Conservation (phyloP, 2,329 filamentous ascomycete species). For the Ascosphaera pollenicola region DNA sequence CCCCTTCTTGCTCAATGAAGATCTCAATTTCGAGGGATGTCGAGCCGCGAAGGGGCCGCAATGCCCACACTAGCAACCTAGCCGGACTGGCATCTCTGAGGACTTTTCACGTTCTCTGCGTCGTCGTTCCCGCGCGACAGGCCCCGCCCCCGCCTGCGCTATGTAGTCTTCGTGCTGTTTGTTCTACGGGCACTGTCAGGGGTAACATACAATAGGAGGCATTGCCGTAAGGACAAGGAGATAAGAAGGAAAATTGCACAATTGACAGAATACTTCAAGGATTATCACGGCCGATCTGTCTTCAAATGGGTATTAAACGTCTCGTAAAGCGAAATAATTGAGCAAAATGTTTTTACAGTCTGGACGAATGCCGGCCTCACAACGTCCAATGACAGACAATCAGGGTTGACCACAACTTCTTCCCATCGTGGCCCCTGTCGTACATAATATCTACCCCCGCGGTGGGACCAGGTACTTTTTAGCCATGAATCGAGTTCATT, state of each 20-base stretch:
- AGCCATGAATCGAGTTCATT: conserved; percentile 24
- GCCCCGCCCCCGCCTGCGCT: too few relatives aligned
- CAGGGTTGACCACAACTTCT: conserved; percentile 20
- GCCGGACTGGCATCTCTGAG: too few relatives aligned
- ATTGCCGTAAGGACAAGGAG: neutral
- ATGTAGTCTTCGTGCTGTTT: too few relatives aligned
- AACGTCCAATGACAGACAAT: conserved; percentile 7
- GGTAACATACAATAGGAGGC: too few relatives aligned
- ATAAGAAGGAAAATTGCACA: neutral
- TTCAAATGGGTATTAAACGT: neutral
- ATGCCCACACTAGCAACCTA: too few relatives aligned
- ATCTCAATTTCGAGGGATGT: too few relatives aligned
- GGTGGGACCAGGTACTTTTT: conserved; percentile 23
- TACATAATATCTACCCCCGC: conserved; percentile 25
- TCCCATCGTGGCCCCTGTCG: conserved; percentile 21
- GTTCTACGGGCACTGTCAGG: too few relatives aligned
- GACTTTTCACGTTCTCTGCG: too few relatives aligned
- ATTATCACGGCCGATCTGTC: neutral
- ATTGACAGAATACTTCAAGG: too few relatives aligned
- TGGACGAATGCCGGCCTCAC: conserved; percentile 8
- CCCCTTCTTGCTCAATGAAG: too few relatives aligned
- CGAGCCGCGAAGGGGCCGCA: too few relatives aligned
- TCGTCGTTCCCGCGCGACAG: too few relatives aligned
- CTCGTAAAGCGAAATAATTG: neutral
- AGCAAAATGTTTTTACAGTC: conserved; percentile 4